Base-by-base conservation (phyloP, 768 basidiomycete genomes). In the Boletus rubescentipes region DNA sequence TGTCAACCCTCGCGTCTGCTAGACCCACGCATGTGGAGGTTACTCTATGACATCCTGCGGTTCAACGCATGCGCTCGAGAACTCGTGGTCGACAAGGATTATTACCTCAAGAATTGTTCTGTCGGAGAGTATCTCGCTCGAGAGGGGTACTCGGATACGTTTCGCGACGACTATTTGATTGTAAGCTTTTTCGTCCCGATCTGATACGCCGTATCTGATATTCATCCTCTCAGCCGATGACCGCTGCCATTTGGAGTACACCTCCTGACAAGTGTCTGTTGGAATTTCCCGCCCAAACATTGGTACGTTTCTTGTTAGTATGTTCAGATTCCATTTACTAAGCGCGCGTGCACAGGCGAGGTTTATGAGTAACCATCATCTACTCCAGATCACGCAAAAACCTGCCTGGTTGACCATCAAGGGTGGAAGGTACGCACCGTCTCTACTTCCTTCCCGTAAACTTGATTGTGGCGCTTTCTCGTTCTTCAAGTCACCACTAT, bases 181-280 rank as follows among this genome's bases (percentile, higher is more conserved):
- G 88, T 87, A 61, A 66, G 83, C 65, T 49, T 16, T n/a, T 44
- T 38, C 48, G 44, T 30, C 30, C 45, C 21, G 35, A 52, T 20
- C 26, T 47, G 35, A 18, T 29, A 31, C 7, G 32, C 36, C 31
- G 30, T 43, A 3, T 14, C 31, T 20, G 32, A 37, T n/a, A n/a
- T 16, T 15, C 16, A 26, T 42, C 39, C 42, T 36, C 48, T 16
- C 62, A 87, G 88, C 87, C 87, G 0, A 86, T 91, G 86, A 88
- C 86, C 9, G 87, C 87, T 1, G 85, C 86, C 3, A 84, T 91
- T 37, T 91, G 89, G 89, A 88, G 83, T 41, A 89, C 86, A 0
- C 84, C 87, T 1, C 84, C 89, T 9, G 83, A 84, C 57, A 79
- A 80, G 61, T 88, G 86, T 58, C 77, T 81, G 3, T 68, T 84